Conservation (phyloP, 1,284 basidiomycete genomes). For the Marasmius tenuissimus region DNA sequence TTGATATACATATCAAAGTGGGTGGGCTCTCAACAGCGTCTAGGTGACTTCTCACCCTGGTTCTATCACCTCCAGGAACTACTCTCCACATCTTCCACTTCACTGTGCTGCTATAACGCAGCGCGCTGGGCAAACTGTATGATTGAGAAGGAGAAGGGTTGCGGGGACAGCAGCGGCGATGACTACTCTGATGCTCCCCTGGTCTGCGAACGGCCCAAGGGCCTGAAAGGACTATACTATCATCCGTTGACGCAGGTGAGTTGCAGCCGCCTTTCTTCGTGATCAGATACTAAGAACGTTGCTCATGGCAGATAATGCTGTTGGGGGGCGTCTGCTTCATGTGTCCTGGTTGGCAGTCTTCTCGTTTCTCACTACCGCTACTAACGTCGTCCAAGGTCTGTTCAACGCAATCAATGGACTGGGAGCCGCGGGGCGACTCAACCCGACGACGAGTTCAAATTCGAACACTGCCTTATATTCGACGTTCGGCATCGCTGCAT, state of each 20-base stretch:
- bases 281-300: background rate
- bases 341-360: constrained; percentile 22
- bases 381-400: constrained; percentile 20
- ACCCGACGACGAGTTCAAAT: constrained; percentile 31
- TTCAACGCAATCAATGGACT: constrained; percentile 36
- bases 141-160: constrained; percentile 8
- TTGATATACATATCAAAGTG: background rate
- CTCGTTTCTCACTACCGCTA: constrained; percentile 13
- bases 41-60: background rate
- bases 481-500: constrained; percentile 64
- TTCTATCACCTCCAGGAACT: background rate
- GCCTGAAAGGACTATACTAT: constrained; percentile 31
- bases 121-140: background rate
- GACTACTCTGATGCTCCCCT: constrained; percentile 2
- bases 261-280: background rate
- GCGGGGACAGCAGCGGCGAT: constrained; percentile 4
- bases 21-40: background rate
- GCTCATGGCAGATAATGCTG: constrained; percentile 17
- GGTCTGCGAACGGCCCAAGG: constrained; percentile 27
- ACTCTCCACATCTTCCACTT: background rate
- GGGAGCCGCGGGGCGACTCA: constrained; percentile 39
- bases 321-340: constrained; percentile 44
- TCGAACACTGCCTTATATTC: constrained; percentile 67
- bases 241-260: constrained; percentile 31
- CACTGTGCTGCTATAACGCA: background rate